Base-by-base conservation (phyloP, 495 filamentous ascomycete genomes). In the Trichoderma gamsii region DNA sequence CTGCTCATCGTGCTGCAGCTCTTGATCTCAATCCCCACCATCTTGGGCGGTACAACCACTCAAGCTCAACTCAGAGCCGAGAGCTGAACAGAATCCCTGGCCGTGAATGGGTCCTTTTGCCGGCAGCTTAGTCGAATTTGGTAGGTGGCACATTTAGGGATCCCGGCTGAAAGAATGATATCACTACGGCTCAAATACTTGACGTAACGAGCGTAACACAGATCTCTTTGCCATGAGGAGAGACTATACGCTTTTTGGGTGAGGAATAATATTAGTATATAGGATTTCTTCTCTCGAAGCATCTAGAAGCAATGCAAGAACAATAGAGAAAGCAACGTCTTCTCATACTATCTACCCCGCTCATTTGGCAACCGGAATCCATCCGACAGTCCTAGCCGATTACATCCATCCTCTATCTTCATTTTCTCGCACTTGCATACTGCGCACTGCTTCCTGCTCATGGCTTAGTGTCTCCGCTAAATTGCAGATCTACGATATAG, bases 381-480 rank as follows among this genome's bases (percentile, higher is more conserved):
- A 12, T 44, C 15, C 43, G 43, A 18, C 21, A 21, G 16, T 52
- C 29, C 9, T 12, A 27, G 25, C 4, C 25, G 52, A 61, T 32
- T n/a, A 6, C 52, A 32, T 32, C 52, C 11, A 0, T 29, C 25
- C 56, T 27, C 27, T 9, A 5, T 61, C 21, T 15, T 61, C 56
- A 23, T 29, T 27, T 21, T 23, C n/a, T 56, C 21, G 51, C 51
- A 56, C n/a, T 11, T 13, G 9, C n/a, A 32, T 52, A 21, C 56
- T 61, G 56, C 56, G 56, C 56, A 61, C 56, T 15, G 56, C 56
- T 61, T 61, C 56, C 56, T 61, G 2, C 29, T 61, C 56, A 61
- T 61, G 56, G 56, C 23, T 12, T 61, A 61, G 56, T 23, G 56
- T 23, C 6, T 27, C 21, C 51, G 35, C 35, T 38, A 38, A 9